phyloP scores from a whole-genome alignment of 2,329 filamentous ascomycete species.

The Claviceps digitariae region DNA sequence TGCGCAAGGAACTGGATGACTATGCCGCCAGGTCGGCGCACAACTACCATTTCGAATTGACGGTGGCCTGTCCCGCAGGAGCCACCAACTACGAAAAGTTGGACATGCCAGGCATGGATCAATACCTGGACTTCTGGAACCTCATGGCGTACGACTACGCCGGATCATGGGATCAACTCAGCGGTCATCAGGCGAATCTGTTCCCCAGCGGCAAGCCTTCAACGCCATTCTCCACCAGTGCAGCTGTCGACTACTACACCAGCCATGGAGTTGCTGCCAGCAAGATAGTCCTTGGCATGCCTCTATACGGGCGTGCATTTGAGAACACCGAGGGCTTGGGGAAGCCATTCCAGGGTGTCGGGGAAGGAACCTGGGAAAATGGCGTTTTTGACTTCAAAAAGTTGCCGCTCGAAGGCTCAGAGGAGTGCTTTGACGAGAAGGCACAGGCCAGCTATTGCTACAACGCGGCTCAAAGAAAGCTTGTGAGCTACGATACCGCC shows the following conservation, averaged over 20 bases:
- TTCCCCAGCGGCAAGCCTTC: slow-evolving; percentile 43
- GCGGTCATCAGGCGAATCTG: slow-evolving; percentile 75
- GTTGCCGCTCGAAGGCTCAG: slow-evolving; percentile 54
- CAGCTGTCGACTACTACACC: slow-evolving; percentile 60
- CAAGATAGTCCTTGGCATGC: slow-evolving; percentile 86
- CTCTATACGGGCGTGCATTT: slow-evolving; percentile 81
- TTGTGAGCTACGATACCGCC: slow-evolving; percentile 71
- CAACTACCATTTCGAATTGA: slow-evolving; percentile 47
- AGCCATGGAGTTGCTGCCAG: slow-evolving; percentile 45
- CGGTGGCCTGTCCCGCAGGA: slow-evolving; percentile 50
- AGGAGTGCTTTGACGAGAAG: slow-evolving; percentile 49
- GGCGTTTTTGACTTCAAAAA: slow-evolving; percentile 84
- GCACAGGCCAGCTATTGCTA: slow-evolving; percentile 68
- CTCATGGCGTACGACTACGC: slow-evolving; percentile 84
- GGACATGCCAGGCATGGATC: slow-evolving; percentile 50
- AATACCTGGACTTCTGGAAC: slow-evolving; percentile 60
- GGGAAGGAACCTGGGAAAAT: slow-evolving; percentile 69
- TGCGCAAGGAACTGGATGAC: slow-evolving; percentile 43
- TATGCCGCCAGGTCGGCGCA: slow-evolving; percentile 32
- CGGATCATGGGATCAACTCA: slow-evolving; percentile 60
- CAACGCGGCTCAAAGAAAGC: slow-evolving; percentile 42
- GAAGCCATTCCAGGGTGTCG: slow-evolving; percentile 53
- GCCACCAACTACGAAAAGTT: slow-evolving; percentile 48
- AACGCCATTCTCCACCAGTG: slow-evolving; percentile 66
- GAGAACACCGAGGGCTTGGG: slow-evolving; percentile 65